Conservation (phyloP, 257 asterid genomes). For the Solanum habrochaites region DNA sequence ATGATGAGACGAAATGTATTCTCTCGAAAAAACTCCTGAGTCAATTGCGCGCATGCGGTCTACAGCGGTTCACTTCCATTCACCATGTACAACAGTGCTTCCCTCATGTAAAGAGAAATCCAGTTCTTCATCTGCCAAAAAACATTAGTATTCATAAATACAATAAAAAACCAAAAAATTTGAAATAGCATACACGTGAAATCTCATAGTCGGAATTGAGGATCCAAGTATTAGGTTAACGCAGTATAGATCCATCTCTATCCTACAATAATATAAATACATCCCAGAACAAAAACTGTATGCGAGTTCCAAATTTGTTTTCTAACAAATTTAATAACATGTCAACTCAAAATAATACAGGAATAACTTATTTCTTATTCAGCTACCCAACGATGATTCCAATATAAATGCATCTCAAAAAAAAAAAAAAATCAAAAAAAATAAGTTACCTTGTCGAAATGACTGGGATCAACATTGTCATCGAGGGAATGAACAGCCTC, state of each 20-base stretch:
- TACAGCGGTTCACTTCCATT: slow-evolving; percentile 60
- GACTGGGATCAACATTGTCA: slow-evolving; percentile 17
- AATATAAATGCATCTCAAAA: no score
- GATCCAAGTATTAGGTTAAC: no score
- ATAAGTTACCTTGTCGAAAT: slow-evolving; percentile 12
- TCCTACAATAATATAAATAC: background rate
- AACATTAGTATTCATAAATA: no score
- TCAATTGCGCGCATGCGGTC: slow-evolving; percentile 66
- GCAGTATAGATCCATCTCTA: no score
- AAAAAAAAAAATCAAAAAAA: no score
- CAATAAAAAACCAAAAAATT: background rate
- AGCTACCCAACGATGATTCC: background rate
- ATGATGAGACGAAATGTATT: slow-evolving; percentile 63
- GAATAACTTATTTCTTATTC: background rate
- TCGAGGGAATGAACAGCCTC: slow-evolving; percentile 19
- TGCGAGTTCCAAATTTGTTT: background rate
- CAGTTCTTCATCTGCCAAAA: slow-evolving; percentile 53
- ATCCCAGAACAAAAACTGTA: background rate
- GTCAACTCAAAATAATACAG: background rate
- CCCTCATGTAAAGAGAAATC: slow-evolving; percentile 37
- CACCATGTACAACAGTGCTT: slow-evolving; percentile 67
- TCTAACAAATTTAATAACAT: no score
- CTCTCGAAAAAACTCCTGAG: slow-evolving; percentile 58
- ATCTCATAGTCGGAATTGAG: background rate
- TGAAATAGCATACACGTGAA: background rate